Evolutionary conservation across 129 eudicot genomes (phyloP).

Genomic region (Helianthus tuberosus): DNA sequence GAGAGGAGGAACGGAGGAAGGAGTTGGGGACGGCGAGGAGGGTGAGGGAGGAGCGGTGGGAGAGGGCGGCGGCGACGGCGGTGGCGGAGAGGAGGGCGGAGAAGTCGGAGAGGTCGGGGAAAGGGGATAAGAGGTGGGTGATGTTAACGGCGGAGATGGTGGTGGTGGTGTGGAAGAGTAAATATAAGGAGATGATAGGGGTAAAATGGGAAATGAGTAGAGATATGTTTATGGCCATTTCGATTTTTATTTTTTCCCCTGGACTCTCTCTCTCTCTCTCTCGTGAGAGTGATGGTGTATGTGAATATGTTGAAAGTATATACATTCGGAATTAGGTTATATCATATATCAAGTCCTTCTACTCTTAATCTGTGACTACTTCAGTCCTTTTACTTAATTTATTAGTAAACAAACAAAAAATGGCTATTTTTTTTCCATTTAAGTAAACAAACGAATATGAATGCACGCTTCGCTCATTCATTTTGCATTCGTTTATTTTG

Average conservation of each 20-base stretch:
- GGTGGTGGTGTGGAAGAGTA: constrained; percentile 5
- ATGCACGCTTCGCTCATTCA: too few species aligned
- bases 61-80: constrained; percentile 59
- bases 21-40: constrained; percentile 81
- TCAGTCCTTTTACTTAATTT: not conserved
- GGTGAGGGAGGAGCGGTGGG: constrained; percentile 65
- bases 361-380: not conserved
- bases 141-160: constrained; percentile 59
- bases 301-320: not conserved
- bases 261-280: too few species aligned
- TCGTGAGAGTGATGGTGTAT: not conserved
- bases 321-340: not conserved
- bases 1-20: constrained; percentile 49
- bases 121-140: constrained; percentile 61
- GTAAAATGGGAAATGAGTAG: constrained; percentile 46
- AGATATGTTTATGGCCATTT: constrained; percentile 38
- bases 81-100: constrained; percentile 61
- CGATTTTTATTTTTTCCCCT: not conserved
- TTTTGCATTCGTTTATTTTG: too few species aligned
- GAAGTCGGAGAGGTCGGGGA: constrained; percentile 77
- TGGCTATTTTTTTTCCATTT: too few species aligned
- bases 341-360: not conserved
- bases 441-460: too few species aligned
- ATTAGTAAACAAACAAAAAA: not conserved
- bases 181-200: constrained; percentile 45